A percentile compares a stretch with the other conserved stretches of the same genome.
These are phyloP conservation scores for Hortaea werneckii DNA, from an alignment of 2,329 filamentous ascomycete genomes.

Conservation along the genomic window DNA sequence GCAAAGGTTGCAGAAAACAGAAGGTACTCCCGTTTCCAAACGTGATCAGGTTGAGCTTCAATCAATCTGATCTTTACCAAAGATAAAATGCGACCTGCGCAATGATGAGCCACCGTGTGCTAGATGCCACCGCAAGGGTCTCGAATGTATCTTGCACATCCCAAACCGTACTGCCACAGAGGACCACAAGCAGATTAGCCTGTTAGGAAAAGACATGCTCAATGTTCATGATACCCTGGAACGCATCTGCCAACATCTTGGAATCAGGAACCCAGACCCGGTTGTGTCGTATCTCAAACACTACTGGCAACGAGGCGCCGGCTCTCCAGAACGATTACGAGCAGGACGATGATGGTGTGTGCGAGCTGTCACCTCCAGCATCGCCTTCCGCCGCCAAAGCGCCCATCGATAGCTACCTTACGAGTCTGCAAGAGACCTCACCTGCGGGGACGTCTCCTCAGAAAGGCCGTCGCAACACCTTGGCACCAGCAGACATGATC, in stretches of 20 bases:
- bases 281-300: too few relatives aligned
- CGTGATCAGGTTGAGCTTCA: too few relatives aligned
- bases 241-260: not conserved
- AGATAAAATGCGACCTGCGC: not conserved
- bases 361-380: slow-evolving; percentile 18
- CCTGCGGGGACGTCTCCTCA: slow-evolving; percentile 19
- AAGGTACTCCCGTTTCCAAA: not conserved
- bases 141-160: not conserved
- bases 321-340: not conserved
- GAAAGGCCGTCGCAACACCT: slow-evolving; percentile 22
- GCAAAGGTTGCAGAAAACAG: not conserved
- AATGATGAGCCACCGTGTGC: not conserved
- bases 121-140: not conserved
- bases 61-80: too few relatives aligned
- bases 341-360: slow-evolving; percentile 5
- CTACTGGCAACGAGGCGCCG: too few relatives aligned
- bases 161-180: not conserved
- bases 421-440: not conserved
- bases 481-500: slow-evolving; percentile 39
- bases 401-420: slow-evolving; percentile 9
- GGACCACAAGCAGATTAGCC: not conserved
- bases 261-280: not conserved
- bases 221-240: not conserved
- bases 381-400: slow-evolving; percentile 28
- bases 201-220: not conserved